Percentiles rank a stretch among this genome's conserved stretches.
Conservation (phyloP, 2,329 filamentous ascomycete species). For the Colletotrichum limetticola region DNA sequence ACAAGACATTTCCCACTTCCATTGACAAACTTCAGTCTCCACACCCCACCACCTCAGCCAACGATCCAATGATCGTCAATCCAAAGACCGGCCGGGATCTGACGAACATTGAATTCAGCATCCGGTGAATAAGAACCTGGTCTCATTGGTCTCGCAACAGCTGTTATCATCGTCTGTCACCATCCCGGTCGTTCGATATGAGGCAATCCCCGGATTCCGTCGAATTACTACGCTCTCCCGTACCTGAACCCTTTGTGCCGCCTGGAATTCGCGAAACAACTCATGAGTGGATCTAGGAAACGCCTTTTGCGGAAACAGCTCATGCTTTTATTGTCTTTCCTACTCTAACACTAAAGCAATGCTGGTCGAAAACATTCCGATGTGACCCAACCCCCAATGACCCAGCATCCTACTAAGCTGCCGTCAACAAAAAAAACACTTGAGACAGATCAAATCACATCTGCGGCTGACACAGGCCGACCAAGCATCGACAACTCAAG, state of each 20-base stretch:
- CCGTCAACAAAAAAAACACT: background rate
- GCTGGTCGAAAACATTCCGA: background rate
- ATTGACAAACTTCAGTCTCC: background rate
- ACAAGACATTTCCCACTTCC: background rate
- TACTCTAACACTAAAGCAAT: background rate
- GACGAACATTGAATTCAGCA: background rate
- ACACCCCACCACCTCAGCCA: background rate
- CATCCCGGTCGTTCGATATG: background rate
- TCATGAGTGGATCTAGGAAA: background rate
- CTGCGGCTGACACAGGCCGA: background rate
- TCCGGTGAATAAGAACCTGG: background rate
- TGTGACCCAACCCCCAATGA: background rate
- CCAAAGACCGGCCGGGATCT: conserved; percentile 29
- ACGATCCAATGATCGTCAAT: background rate
- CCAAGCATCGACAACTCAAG: background rate
- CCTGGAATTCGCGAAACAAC: background rate
- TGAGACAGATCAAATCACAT: background rate
- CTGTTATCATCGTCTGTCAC: background rate
- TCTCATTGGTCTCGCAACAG: background rate
- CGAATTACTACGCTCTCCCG: background rate
- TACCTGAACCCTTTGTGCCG: background rate
- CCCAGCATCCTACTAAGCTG: background rate
- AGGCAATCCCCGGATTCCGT: background rate
- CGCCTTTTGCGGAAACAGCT: background rate
- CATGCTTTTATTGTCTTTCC: background rate